Evolutionary conservation across 2,329 filamentous ascomycete species (phyloP).

Genomic region (Microdochium paspali): DNA sequence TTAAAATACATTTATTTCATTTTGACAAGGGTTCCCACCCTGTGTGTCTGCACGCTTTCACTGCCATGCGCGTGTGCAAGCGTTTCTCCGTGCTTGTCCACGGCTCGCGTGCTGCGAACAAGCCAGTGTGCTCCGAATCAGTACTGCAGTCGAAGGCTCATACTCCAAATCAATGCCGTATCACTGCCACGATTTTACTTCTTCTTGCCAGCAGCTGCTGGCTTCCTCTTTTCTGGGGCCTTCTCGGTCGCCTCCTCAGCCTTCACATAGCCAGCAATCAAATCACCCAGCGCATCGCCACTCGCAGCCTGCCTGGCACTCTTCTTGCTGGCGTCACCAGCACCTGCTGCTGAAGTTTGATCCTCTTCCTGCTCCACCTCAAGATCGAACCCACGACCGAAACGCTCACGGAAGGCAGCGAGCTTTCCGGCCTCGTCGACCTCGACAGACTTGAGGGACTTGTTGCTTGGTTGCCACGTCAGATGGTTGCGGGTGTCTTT

Average conservation of each 20-base stretch:
- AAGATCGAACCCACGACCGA: constrained; percentile 73
- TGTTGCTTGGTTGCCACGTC: constrained; percentile 81
- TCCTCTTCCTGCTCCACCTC: constrained; percentile 22
- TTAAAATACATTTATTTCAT: too few species aligned
- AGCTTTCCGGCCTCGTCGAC: constrained; percentile 89
- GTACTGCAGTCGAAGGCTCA: too few species aligned
- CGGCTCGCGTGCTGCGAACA: too few species aligned
- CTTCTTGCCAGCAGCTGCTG: constrained; percentile 32
- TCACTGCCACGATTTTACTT: constrained; percentile 27
- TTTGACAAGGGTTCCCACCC: too few species aligned
- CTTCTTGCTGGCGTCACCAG: constrained; percentile 8
- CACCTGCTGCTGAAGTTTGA: constrained; percentile 14
- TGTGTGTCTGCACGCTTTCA: too few species aligned
- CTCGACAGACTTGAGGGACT: constrained; percentile 78
- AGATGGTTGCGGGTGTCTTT: constrained; percentile 88
- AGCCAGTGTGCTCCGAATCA: too few species aligned
- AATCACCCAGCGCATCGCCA: constrained; percentile 33
- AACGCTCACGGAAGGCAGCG: constrained; percentile 75
- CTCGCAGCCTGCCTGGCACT: constrained; percentile 16
- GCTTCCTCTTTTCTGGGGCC: constrained; percentile 29
- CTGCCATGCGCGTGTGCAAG: too few species aligned
- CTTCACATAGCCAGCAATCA: constrained; percentile 39
- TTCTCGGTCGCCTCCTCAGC: constrained; percentile 26
- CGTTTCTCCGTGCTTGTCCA: too few species aligned
- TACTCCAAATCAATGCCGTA: too few species aligned